Conservation (phyloP, 139 green algal genomes). For the Ettlia oleoabundans region DNA sequence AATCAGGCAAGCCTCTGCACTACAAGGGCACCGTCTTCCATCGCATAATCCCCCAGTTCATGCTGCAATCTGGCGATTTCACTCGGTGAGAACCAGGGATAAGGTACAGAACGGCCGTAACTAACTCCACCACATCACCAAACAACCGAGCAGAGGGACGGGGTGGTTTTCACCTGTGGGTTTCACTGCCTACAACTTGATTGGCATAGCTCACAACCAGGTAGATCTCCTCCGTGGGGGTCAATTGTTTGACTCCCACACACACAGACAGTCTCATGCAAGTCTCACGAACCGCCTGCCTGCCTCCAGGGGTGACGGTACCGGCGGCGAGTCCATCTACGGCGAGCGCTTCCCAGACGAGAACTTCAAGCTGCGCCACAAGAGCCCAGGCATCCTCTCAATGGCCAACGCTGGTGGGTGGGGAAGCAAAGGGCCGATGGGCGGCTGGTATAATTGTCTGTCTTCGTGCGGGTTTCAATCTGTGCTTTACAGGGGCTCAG, state of each 20-base stretch:
- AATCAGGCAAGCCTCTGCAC: constrained; percentile 82
- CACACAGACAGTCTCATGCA: too few relatives aligned
- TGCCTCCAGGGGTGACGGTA: constrained; percentile 53
- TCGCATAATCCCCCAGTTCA: constrained; percentile 25
- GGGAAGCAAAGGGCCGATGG: too few relatives aligned
- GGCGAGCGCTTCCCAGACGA: constrained; percentile 45
- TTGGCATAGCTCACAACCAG: too few relatives aligned
- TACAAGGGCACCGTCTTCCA: constrained; percentile 53
- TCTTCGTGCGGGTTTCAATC: too few relatives aligned
- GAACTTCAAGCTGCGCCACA: constrained; percentile 54
- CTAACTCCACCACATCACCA: too few relatives aligned
- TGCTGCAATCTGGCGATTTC: constrained; percentile 69
- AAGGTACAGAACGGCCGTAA: background rate
- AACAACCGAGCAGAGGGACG: background rate
- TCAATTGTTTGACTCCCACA: too few relatives aligned
- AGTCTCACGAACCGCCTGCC: too few relatives aligned
- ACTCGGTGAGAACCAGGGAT: constrained; percentile 5
- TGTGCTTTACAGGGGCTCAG: too few relatives aligned
- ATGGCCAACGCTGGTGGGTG: constrained; percentile 88
- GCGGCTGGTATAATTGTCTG: background rate
- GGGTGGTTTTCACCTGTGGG: too few relatives aligned
- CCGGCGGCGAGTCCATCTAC: constrained; percentile 90
- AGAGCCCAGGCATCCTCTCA: constrained; percentile 76
- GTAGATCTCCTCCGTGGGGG: too few relatives aligned
- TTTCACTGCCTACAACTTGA: too few relatives aligned